Base-by-base conservation (phyloP, 345 rosid genomes). In the Excoecaria agallocha region DNA sequence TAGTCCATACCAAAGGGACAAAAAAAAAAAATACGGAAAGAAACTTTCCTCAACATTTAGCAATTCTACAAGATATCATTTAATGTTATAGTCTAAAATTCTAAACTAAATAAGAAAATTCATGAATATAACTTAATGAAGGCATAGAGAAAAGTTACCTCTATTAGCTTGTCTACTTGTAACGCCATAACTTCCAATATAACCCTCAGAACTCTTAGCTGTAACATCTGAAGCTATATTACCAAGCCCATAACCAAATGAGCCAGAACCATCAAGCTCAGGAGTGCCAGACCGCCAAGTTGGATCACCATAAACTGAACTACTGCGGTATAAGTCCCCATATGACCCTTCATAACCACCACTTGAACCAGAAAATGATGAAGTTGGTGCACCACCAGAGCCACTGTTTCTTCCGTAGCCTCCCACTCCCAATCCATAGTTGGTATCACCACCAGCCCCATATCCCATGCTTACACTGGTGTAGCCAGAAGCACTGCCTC, bases 91-190 rank as follows among this genome's bases (percentile, higher is more conserved):
- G 48, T 43, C 48, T 43, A 43, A 43, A 12, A 58, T 41, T 30
- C 61, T 69, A 55, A 51, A 12, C 6, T 56, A 64, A 62, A 22
- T 51, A 51, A 58, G 58, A 56, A 46, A 57, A 20, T 54, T 35
- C 52, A n/a, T 39, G 20, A 57, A 68, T 11, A 63, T 66, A 13
- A 45, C 24, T 49, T 48, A 51, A 13, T 8, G 39, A 65, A 77
- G 72, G 56, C 10, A 56, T 59, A 49, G 70, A 57, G 79, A 80
- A 59, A 50, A 45, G 2, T 74, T 88, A 94, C 98, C 97, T 92
- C 97, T 90, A 87, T 83, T 84, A 67, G 98, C 37, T 81, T 89
- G 94, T 84, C 94, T 87, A 85, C 82, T 87, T 57, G 91, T 80
- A 77, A 81, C 90, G 81, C 73, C 86, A 85, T 92, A 94, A 81